Evolutionary conservation across 306 rosid genomes (phyloP).

Genomic region (Lathyrus tuberosus): DNA sequence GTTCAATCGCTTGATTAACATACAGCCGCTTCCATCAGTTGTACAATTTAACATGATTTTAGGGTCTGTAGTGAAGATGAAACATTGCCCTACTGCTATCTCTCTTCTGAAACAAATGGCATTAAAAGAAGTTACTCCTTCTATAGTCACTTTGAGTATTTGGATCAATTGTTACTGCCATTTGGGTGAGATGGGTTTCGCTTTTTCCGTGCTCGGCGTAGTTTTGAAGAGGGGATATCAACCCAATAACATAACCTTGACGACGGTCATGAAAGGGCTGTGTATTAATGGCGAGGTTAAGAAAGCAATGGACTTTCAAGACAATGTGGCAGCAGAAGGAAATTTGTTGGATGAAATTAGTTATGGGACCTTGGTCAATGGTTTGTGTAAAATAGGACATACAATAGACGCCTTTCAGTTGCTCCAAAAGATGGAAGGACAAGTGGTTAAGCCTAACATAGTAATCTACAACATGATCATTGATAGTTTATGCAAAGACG

Average conservation of each 20-base stretch:
- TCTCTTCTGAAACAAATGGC: slow-evolving; percentile 34
- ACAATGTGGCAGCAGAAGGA: slow-evolving; percentile 28
- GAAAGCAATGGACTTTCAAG: slow-evolving; percentile 36
- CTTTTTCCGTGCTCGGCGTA: slow-evolving; percentile 37
- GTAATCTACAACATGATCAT: slow-evolving; percentile 42
- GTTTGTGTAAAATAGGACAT: slow-evolving; percentile 37
- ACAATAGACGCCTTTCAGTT: slow-evolving; percentile 25
- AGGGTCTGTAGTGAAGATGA: slow-evolving; percentile 39
- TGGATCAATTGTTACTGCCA: slow-evolving; percentile 46
- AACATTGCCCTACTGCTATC: slow-evolving; percentile 32
- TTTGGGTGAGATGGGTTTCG: slow-evolving; percentile 41
- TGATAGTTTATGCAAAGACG: slow-evolving; percentile 47
- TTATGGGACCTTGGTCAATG: slow-evolving; percentile 44
- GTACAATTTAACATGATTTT: slow-evolving; percentile 35
- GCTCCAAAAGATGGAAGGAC: slow-evolving; percentile 31
- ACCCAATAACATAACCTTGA: slow-evolving; percentile 30
- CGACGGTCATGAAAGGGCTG: slow-evolving; percentile 40
- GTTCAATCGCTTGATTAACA: slow-evolving; percentile 33
- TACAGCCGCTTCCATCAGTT: slow-evolving; percentile 31
- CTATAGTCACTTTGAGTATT: slow-evolving; percentile 35
- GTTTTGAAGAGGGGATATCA: slow-evolving; percentile 42
- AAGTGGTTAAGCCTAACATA: slow-evolving; percentile 26
- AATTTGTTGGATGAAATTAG: slow-evolving; percentile 31
- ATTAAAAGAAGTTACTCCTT: slow-evolving; percentile 32
- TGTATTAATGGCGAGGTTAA: slow-evolving; percentile 32